Evolutionary conservation across 2,329 filamentous ascomycete species (phyloP).

Genomic region (Fusarium bactridioides): DNA sequence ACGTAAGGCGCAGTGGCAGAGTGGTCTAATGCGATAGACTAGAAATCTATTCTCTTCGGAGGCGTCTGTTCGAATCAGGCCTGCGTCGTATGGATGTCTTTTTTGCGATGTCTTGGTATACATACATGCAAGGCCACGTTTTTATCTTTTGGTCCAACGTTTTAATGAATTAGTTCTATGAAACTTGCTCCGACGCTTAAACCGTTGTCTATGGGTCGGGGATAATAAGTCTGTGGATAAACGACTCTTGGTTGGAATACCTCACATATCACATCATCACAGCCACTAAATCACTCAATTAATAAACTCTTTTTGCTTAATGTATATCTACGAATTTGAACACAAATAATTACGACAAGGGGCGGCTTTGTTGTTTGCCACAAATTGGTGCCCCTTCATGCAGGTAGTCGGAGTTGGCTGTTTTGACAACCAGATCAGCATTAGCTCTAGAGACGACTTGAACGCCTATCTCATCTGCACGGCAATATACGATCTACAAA

Average conservation of each 20-base stretch:
- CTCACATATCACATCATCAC: neutral
- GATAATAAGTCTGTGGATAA: neutral
- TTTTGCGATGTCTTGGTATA: neutral
- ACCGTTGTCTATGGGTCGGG: neutral
- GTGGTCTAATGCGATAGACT: conserved; percentile 4
- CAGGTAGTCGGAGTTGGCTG: neutral
- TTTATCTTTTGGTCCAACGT: rapidly evolving
- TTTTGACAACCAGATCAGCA: too few species aligned
- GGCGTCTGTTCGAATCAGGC: conserved; percentile 3
- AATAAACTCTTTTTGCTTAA: rapidly evolving
- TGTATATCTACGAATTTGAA: neutral
- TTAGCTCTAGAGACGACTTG: neutral
- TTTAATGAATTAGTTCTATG: rapidly evolving
- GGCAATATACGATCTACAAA: too few species aligned
- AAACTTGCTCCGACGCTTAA: rapidly evolving
- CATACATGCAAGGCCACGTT: rapidly evolving
- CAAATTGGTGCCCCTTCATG: too few species aligned
- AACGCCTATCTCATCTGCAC: too few species aligned
- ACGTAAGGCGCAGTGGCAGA: conserved; percentile 2
- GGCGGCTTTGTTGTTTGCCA: too few species aligned
- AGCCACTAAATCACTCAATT: neutral
- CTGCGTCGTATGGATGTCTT: neutral
- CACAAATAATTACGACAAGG: neutral
- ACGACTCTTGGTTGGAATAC: neutral
- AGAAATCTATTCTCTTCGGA: neutral